Percentiles rank a stretch among this genome's conserved stretches.
Evolutionary conservation across 2,329 filamentous ascomycete species (phyloP).

Genomic region (Epichloe festucae): DNA sequence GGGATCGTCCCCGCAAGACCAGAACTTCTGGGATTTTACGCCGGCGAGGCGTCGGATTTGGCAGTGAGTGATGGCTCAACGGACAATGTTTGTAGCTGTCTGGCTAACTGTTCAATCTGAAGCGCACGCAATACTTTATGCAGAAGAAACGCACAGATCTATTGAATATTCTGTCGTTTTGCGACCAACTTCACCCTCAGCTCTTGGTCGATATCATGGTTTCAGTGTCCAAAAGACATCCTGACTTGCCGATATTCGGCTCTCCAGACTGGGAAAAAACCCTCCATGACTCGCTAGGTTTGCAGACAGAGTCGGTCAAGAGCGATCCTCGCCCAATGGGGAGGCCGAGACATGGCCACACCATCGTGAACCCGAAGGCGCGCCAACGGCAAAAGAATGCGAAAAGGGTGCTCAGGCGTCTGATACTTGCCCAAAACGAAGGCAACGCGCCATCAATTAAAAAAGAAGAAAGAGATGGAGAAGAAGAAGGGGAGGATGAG

Average conservation of each 20-base stretch:
- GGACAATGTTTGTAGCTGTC: not conserved
- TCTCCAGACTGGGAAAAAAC: conserved; percentile 26
- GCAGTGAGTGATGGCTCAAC: conserved; percentile 17
- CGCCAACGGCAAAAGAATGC: conserved; percentile 19
- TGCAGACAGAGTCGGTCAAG: not conserved
- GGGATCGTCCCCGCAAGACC: conserved; percentile 22
- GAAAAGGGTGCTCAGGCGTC: conserved; percentile 21
- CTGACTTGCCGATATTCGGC: conserved; percentile 29
- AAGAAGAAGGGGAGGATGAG: not conserved
- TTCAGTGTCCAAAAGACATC: conserved; percentile 29
- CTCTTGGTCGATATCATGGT: conserved; percentile 29
- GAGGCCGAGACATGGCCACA: conserved; percentile 19
- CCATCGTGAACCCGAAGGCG: conserved; percentile 14
- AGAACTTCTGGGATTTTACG: conserved; percentile 25
- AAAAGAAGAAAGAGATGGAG: conserved; percentile 13
- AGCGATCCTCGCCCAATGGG: conserved; percentile 9
- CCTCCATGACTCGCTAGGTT: conserved; percentile 3
- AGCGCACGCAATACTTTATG: conserved; percentile 28
- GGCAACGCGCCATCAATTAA: conserved; percentile 17
- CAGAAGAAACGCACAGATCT: conserved; percentile 24
- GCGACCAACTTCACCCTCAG: conserved; percentile 27
- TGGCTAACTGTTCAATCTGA: not conserved
- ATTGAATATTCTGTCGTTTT: conserved; percentile 27
- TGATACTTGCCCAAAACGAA: conserved; percentile 14
- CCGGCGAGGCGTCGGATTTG: conserved; percentile 20